A percentile compares a stretch with the other conserved stretches of the same genome.
Evolutionary conservation across 768 basidiomycete genomes (phyloP).

Genomic region (Mycena haematopus): DNA sequence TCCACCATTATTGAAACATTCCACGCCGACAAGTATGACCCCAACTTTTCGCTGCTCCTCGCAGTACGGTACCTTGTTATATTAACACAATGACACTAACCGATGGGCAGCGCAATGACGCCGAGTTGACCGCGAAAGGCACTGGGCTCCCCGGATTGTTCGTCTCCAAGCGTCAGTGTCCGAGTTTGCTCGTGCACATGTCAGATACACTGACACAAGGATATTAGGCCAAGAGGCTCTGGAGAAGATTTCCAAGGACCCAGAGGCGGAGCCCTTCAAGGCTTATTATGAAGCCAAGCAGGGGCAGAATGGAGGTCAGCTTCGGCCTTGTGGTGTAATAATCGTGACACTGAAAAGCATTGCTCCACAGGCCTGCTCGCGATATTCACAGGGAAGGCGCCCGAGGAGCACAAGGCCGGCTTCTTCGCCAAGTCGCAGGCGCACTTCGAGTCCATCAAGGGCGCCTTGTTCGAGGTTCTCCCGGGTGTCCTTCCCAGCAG

Average conservation of each 20-base stretch:
- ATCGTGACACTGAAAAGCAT: background rate
- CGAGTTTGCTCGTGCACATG: background rate
- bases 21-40: constrained; percentile 54
- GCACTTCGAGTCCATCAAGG: constrained; percentile 46
- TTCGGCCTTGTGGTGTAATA: background rate
- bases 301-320: constrained; percentile 41
- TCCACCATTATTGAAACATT: constrained; percentile 45
- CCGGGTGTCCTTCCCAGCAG: constrained; percentile 47
- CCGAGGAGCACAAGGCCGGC: constrained; percentile 40
- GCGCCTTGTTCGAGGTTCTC: constrained; percentile 48
- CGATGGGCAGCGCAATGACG: constrained; percentile 47
- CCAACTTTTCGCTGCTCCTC: constrained; percentile 55
- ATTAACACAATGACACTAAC: background rate
- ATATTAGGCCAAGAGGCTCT: constrained; percentile 51
- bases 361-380: constrained; percentile 38
- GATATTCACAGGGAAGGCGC: constrained; percentile 46
- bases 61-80: constrained; percentile 37
- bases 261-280: constrained; percentile 43
- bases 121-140: constrained; percentile 50
- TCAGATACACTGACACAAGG: background rate
- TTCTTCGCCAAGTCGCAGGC: constrained; percentile 48
- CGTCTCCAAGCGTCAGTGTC: constrained; percentile 47
- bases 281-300: constrained; percentile 52
- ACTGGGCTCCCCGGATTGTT: constrained; percentile 41
- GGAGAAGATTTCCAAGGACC: constrained; percentile 41